Percentiles rank a stretch among this genome's conserved stretches.
phyloP scores from a whole-genome alignment of 2,329 filamentous ascomycete species.

The Talaromyces atroroseus region DNA sequence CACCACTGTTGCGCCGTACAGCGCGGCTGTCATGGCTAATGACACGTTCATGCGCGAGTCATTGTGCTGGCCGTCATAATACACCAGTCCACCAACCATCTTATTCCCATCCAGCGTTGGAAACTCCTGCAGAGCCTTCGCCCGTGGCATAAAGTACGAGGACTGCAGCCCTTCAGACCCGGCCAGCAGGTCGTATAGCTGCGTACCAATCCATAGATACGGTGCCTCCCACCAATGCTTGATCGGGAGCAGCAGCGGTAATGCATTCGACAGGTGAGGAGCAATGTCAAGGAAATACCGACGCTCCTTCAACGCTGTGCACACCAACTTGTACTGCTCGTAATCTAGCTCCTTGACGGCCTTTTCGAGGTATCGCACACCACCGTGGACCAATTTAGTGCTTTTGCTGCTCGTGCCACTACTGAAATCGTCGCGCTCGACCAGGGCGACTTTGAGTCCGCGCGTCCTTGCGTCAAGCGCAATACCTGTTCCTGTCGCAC shows the following conservation, averaged over 20 bases:
- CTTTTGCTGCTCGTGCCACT: conserved; percentile 79
- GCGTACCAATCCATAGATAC: conserved; percentile 65
- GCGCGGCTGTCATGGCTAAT: conserved; percentile 75
- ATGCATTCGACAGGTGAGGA: conserved; percentile 71
- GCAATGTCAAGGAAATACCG: conserved; percentile 78
- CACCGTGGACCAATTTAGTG: conserved; percentile 79
- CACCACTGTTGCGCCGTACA: conserved; percentile 75
- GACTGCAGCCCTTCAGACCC: conserved; percentile 82
- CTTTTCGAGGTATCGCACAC: conserved; percentile 79
- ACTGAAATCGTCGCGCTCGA: conserved; percentile 78
- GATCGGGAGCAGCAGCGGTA: conserved; percentile 77
- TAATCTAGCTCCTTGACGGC: conserved; percentile 81
- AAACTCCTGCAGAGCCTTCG: conserved; percentile 78
- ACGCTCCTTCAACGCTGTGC: conserved; percentile 73
- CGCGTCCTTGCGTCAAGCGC: conserved; percentile 74
- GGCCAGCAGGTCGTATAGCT: conserved; percentile 78
- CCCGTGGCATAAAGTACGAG: conserved; percentile 80
- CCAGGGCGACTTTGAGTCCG: conserved; percentile 71
- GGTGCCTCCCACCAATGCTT: conserved; percentile 79
- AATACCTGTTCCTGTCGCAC: conserved; percentile 73
- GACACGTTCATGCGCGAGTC: conserved; percentile 90
- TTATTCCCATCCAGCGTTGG: conserved; percentile 79
- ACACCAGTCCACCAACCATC: conserved; percentile 74
- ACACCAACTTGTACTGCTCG: conserved; percentile 72
- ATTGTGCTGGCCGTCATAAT: conserved; percentile 88